Percentiles rank a stretch among this genome's conserved stretches.
phyloP scores from a whole-genome alignment of 257 asterid genomes.

The Solanum pimpinellifolium region DNA sequence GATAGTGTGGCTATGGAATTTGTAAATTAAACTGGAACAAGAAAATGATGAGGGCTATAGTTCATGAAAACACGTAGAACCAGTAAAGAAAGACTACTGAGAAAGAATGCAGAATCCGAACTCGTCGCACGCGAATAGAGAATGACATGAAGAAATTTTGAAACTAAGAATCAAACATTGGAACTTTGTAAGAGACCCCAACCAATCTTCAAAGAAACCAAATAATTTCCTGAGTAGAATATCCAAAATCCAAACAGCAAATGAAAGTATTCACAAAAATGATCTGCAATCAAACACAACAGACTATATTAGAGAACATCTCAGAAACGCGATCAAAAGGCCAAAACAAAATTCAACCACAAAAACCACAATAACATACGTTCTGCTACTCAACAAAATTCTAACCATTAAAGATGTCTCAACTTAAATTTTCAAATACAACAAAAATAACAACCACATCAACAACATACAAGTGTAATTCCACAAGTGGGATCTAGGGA shows the following conservation, averaged over 20 bases:
- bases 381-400: neutral
- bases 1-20: neutral
- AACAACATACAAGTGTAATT: neutral
- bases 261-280: neutral
- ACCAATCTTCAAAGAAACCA: neutral
- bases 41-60: slow-evolving; percentile 3
- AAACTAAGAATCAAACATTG: neutral
- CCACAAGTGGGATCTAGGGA: neutral
- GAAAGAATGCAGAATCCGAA: slow-evolving; percentile 74
- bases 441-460: neutral
- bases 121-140: slow-evolving; percentile 32
- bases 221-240: neutral
- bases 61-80: slow-evolving; percentile 80
- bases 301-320: neutral
- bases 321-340: neutral
- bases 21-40: neutral
- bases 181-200: neutral
- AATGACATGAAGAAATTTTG: slow-evolving; percentile 22
- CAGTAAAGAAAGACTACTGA: slow-evolving; percentile 86
- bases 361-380: neutral
- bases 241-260: neutral
- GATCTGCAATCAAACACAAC: neutral
- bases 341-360: neutral
- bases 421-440: neutral
- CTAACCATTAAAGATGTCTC: neutral